Evolutionary conservation across 2,329 filamentous ascomycete genomes (phyloP).

Genomic region (Aspergillus vadensis): DNA sequence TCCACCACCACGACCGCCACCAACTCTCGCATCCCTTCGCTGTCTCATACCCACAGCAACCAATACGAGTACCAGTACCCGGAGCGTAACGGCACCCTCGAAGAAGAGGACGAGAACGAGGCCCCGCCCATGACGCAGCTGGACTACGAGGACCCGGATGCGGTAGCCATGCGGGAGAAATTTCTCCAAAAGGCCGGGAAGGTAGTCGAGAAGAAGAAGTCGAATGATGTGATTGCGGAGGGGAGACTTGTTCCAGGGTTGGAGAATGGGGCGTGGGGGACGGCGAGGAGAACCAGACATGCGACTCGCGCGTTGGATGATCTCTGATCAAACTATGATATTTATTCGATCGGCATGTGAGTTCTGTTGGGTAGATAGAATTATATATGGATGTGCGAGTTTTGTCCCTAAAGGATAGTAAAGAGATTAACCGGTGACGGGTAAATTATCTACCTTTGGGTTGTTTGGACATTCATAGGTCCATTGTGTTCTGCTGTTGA

Average conservation of each 20-base stretch:
- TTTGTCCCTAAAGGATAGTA: too few species aligned
- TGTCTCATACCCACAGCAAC: constrained; percentile 6
- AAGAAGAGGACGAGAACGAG: constrained; percentile 36
- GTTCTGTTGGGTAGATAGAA: background rate
- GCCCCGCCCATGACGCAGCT: constrained; percentile 50
- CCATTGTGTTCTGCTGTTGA: too few species aligned
- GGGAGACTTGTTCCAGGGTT: constrained; percentile 31
- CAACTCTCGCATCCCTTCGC: background rate
- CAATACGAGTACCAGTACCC: constrained; percentile 35
- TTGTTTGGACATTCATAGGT: too few species aligned
- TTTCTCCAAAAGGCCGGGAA: constrained; percentile 51
- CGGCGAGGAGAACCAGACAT: constrained; percentile 39
- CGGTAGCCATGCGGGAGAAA: constrained; percentile 58
- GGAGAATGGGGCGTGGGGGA: constrained; percentile 38
- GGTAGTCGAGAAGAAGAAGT: constrained; percentile 38
- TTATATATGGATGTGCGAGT: too few species aligned
- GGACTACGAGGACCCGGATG: constrained; percentile 54
- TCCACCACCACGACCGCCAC: constrained; percentile 27
- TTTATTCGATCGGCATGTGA: background rate
- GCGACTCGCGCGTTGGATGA: constrained; percentile 27
- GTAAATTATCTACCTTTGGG: too few species aligned
- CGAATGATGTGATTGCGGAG: background rate
- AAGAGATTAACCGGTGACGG: too few species aligned
- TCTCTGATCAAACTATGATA: background rate
- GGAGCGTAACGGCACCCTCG: constrained; percentile 13